phyloP scores from a whole-genome alignment of 2,329 filamentous ascomycete genomes.

The Aspergillus sp. region DNA sequence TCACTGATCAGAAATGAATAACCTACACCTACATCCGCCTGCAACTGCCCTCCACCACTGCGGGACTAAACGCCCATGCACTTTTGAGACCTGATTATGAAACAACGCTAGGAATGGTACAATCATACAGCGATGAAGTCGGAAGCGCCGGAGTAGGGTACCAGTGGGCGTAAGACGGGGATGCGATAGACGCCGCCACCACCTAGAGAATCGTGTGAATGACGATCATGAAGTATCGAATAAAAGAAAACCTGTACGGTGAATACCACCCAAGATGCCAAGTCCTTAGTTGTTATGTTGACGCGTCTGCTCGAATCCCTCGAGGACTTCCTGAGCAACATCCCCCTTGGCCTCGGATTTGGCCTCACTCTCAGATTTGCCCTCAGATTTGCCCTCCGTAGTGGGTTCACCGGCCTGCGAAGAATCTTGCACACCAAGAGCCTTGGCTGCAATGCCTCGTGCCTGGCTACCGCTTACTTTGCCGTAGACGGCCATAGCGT shows the following conservation, averaged over 20 bases:
- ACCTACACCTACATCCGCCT: neutral
- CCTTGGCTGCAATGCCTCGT: constrained; percentile 55
- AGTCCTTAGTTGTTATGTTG: constrained; percentile 29
- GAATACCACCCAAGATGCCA: constrained; percentile 1
- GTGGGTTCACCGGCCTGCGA: constrained; percentile 17
- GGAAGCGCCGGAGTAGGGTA: neutral
- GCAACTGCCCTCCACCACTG: neutral
- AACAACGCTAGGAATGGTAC: constrained; percentile 5
- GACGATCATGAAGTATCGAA: neutral
- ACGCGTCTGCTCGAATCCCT: constrained; percentile 48
- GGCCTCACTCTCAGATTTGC: constrained; percentile 13
- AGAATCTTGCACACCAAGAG: constrained; percentile 28
- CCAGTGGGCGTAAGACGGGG: neutral
- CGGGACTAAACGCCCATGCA: neutral
- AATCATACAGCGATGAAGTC: neutral
- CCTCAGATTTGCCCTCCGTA: constrained; percentile 13
- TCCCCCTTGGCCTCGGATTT: constrained; percentile 15
- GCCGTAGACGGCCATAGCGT: constrained; percentile 90
- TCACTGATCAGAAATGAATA: constrained; percentile 3
- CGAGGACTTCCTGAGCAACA: constrained; percentile 47
- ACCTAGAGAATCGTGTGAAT: neutral
- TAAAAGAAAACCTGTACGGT: constrained; percentile 1
- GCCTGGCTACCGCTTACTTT: constrained; percentile 83
- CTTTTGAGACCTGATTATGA: constrained; percentile 1
- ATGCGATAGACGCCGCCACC: neutral